Conservation (phyloP, 164 flowering plant species). For the Protea cynaroides region DNA sequence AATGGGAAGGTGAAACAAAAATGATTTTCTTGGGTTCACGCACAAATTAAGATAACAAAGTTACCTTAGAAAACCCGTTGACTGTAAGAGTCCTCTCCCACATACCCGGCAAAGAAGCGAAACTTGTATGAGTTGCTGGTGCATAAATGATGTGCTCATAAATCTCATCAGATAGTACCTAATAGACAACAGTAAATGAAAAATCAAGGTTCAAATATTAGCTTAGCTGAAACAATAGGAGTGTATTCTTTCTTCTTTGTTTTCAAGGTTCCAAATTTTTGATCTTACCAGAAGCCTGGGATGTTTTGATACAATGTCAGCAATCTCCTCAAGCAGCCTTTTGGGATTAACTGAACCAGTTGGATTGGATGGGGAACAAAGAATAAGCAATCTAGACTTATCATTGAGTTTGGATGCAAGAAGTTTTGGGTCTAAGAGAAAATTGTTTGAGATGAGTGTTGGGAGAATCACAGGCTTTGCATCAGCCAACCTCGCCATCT, state of each 20-base stretch:
- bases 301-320: constrained; percentile 69
- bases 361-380: constrained; percentile 95
- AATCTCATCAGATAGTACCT: constrained; percentile 95
- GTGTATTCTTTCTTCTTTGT: not conserved
- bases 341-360: constrained; percentile 93
- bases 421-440: constrained; percentile 72
- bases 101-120: constrained; percentile 98
- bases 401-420: constrained; percentile 73
- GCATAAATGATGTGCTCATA: constrained; percentile 92
- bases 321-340: constrained; percentile 78
- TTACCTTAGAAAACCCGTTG: constrained; percentile 95
- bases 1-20: not conserved
- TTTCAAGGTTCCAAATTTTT: not conserved
- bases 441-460: constrained; percentile 64
- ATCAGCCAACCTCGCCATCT: constrained; percentile 91
- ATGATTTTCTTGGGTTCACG: not conserved
- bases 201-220: not conserved
- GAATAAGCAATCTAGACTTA: constrained; percentile 83
- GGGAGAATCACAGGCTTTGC: constrained; percentile 86
- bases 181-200: constrained; percentile 12
- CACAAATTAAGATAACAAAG: not conserved
- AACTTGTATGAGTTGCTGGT: constrained; percentile 89
- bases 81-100: constrained; percentile 92
- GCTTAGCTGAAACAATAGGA: not conserved
- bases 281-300: constrained; percentile 82